Base-by-base conservation (phyloP, 768 basidiomycete species). In the Leccinellum rugosiceps region DNA sequence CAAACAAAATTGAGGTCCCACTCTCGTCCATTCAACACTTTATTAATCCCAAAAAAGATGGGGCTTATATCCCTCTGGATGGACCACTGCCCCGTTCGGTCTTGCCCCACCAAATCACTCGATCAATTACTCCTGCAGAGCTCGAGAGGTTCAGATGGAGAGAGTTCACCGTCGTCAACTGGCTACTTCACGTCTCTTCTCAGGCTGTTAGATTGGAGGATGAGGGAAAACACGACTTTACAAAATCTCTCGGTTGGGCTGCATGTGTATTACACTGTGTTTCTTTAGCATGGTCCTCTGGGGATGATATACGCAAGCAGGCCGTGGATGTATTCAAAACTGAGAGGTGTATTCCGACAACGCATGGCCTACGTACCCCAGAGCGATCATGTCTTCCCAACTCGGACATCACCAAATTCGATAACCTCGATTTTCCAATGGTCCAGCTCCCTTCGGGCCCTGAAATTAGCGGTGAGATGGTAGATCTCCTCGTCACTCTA, bases 21-120 rank as follows among this genome's bases (percentile, higher is more conserved):
- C 77, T 97, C 8, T 78, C 80, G 7, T 73, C 79, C 1, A 82
- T 94, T 61, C 76, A 77, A 66, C 84, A 81, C 3, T 90, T 85
- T 72, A 75, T 92, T 57, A 87, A 90, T 66, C 77, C 44, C 30
- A 6, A 6, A 21, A 25, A 1, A 10, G 75, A 80, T 13, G 76
- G 76, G 28, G 70, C 74, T 6, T 72, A 77, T 11, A 87, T 96
- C 25, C 89, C 90, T 1, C 50, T 71, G 11, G 90, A 94, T 61
- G 84, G 89, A 9, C 94, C 94, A 1, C 73, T 95, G 2, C 94
- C 95, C 0, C 67, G 72, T 3, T 78, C 86, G 61, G 82, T 93
- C 7, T 25, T 54, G 1, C 92, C 92, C 1, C 72, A 84, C 54
- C 74, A 69, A 14, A 69, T 96, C 51, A 85, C 86, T 59, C 83